phyloP scores from a whole-genome alignment of 352 stramenopile species.

The Phytophthora pini region DNA sequence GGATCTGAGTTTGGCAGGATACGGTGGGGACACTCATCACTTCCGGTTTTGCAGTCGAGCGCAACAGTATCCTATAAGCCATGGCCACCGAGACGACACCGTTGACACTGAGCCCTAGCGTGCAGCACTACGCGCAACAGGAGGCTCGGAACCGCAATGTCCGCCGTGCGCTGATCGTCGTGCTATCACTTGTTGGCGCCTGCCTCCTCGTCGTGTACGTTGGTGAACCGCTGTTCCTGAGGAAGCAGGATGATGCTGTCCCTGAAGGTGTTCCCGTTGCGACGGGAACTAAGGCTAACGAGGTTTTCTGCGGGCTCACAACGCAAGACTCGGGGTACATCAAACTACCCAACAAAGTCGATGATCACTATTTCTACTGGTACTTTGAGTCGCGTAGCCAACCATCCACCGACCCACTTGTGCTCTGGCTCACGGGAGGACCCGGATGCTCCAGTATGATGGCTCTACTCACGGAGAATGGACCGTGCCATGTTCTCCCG shows the following conservation, averaged over 20 bases:
- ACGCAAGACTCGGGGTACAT: constrained; percentile 69
- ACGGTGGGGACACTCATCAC: constrained; percentile 25
- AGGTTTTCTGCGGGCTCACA: constrained; percentile 59
- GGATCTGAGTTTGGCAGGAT: constrained; percentile 11
- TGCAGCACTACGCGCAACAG: constrained; percentile 30
- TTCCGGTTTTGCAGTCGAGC: constrained; percentile 12
- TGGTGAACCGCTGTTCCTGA: constrained; percentile 22
- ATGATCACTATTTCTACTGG: constrained; percentile 84
- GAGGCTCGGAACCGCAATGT: constrained; percentile 35
- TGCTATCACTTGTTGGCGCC: constrained; percentile 23
- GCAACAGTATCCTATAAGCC: not conserved
- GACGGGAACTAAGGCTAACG: constrained; percentile 6
- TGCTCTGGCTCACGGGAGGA: constrained; percentile 73
- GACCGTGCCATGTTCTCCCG: constrained; percentile 59
- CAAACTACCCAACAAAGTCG: constrained; percentile 66
- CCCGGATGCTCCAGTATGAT: constrained; percentile 70
- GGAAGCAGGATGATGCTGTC: not conserved
- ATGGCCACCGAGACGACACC: constrained; percentile 37
- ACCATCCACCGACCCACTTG: constrained; percentile 54
- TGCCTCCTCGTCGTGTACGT: constrained; percentile 29
- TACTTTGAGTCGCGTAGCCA: constrained; percentile 66
- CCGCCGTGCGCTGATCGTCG: constrained; percentile 21
- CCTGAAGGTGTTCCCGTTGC: constrained; percentile 18
- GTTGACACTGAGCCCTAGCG: constrained; percentile 19
- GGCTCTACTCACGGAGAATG: constrained; percentile 69